Conservation (phyloP, 2,329 filamentous ascomycete species). For the Colletotrichum lini region DNA sequence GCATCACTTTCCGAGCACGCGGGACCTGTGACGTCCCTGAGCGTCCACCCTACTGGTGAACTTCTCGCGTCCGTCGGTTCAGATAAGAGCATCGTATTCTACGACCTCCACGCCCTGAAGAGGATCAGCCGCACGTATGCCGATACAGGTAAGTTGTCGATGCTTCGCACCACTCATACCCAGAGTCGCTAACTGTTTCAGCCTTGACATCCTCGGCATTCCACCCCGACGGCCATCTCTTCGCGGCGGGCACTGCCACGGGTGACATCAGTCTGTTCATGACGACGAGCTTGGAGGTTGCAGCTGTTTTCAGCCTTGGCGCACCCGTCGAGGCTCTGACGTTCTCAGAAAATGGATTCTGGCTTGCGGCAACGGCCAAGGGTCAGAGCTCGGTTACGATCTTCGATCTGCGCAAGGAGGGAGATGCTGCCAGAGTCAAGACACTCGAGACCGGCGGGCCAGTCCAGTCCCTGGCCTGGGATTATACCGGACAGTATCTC, state of each 20-base stretch:
- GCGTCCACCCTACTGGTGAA: slow-evolving; percentile 85
- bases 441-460: slow-evolving; percentile 86
- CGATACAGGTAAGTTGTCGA: slow-evolving; percentile 63
- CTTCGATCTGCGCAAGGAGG: slow-evolving; percentile 93
- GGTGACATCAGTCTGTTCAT: slow-evolving; percentile 92
- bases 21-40: slow-evolving; percentile 82
- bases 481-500: slow-evolving; percentile 95
- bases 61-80: slow-evolving; percentile 89
- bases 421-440: slow-evolving; percentile 85
- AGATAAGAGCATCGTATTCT: slow-evolving; percentile 94
- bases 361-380: slow-evolving; percentile 88
- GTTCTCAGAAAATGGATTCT: slow-evolving; percentile 98
- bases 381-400: slow-evolving; percentile 85
- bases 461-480: slow-evolving; percentile 87
- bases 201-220: slow-evolving; percentile 85
- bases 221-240: slow-evolving; percentile 96
- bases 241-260: slow-evolving; percentile 85
- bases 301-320: slow-evolving; percentile 79
- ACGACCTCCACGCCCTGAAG: slow-evolving; percentile 79
- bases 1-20: slow-evolving; percentile 85
- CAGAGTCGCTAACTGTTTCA: slow-evolving; percentile 54
- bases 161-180: background rate
- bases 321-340: slow-evolving; percentile 81
- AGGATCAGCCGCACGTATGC: slow-evolving; percentile 85
- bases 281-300: slow-evolving; percentile 82